These are phyloP conservation scores for Thermothielavioides terrestris DNA, from an alignment of 495 filamentous ascomycete genomes.

Conservation along the genomic window DNA sequence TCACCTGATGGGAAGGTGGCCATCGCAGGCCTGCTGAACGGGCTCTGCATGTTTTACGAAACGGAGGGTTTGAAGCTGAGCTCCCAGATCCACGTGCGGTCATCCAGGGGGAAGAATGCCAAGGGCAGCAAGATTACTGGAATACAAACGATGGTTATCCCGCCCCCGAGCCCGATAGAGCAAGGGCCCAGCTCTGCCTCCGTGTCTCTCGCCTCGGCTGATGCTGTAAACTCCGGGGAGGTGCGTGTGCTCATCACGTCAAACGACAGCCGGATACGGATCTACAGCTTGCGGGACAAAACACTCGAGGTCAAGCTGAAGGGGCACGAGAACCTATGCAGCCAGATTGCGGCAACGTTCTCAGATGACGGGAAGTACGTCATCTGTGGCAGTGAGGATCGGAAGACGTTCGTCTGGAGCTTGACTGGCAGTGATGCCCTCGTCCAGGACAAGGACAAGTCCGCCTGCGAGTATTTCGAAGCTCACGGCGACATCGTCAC, in stretches of 20 bases:
- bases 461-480: slow-evolving; percentile 78
- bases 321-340: slow-evolving; percentile 85
- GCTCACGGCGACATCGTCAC: slow-evolving; percentile 86
- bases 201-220: slow-evolving; percentile 11
- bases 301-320: slow-evolving; percentile 81
- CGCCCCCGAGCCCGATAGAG: slow-evolving; percentile 21
- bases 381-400: slow-evolving; percentile 90
- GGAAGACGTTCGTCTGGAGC: slow-evolving; percentile 83
- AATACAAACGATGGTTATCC: slow-evolving; percentile 66
- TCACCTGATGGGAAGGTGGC: slow-evolving; percentile 84
- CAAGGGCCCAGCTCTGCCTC: slow-evolving; percentile 32
- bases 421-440: slow-evolving; percentile 41
- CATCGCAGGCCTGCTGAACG: slow-evolving; percentile 82
- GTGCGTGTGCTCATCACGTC: slow-evolving; percentile 85
- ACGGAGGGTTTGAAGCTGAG: slow-evolving; percentile 83
- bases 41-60: slow-evolving; percentile 85
- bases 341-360: slow-evolving; percentile 83
- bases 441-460: slow-evolving; percentile 67
- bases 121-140: slow-evolving; percentile 97
- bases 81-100: slow-evolving; percentile 81
- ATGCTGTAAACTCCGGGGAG: slow-evolving; percentile 43
- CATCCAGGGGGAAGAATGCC: slow-evolving; percentile 81
- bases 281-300: slow-evolving; percentile 83
- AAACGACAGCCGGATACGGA: slow-evolving; percentile 87
- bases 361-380: slow-evolving; percentile 82